Conservation (phyloP, 2,329 filamentous ascomycete genomes). For the Penicillium janthinellum region DNA sequence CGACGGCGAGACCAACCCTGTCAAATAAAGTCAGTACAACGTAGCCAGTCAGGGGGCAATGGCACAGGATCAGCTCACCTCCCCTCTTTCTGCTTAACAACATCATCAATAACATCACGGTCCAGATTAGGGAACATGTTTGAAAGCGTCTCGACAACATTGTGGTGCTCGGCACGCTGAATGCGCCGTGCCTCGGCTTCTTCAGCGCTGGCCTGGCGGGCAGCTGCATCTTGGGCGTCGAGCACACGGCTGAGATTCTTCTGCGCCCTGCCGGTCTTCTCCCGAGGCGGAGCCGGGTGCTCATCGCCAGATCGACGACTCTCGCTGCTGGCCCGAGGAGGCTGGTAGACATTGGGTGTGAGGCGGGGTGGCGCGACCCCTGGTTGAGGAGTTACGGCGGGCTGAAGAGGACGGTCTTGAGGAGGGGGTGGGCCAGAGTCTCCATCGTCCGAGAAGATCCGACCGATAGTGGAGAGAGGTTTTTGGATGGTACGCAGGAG, state of each 20-base stretch:
- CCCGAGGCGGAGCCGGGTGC: constrained; percentile 14
- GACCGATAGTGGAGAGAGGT: constrained; percentile 85
- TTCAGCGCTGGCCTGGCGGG: constrained; percentile 86
- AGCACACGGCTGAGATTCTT: constrained; percentile 48
- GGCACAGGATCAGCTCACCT: constrained; percentile 60
- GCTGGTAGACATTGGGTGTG: constrained; percentile 50
- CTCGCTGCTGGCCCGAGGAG: constrained; percentile 45
- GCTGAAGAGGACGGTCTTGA: constrained; percentile 37
- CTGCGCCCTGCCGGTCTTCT: constrained; percentile 20
- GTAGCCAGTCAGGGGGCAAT: background rate
- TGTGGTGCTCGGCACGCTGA: constrained; percentile 79
- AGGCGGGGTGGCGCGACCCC: constrained; percentile 52
- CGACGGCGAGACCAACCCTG: constrained; percentile 81
- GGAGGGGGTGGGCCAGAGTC: constrained; percentile 26
- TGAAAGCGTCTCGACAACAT: constrained; percentile 88
- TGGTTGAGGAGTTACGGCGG: constrained; percentile 49
- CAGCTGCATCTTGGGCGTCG: constrained; percentile 83
- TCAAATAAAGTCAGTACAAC: constrained; percentile 16
- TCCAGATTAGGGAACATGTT: constrained; percentile 98
- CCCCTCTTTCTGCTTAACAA: constrained; percentile 93
- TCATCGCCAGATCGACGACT: constrained; percentile 31
- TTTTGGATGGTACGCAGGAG: constrained; percentile 87
- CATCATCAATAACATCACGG: constrained; percentile 91
- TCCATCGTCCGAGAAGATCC: constrained; percentile 82
- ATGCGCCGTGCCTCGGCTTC: constrained; percentile 82